Evolutionary conservation across 768 basidiomycete species (phyloP).

Genomic region (Fistulinella prunicolor): DNA sequence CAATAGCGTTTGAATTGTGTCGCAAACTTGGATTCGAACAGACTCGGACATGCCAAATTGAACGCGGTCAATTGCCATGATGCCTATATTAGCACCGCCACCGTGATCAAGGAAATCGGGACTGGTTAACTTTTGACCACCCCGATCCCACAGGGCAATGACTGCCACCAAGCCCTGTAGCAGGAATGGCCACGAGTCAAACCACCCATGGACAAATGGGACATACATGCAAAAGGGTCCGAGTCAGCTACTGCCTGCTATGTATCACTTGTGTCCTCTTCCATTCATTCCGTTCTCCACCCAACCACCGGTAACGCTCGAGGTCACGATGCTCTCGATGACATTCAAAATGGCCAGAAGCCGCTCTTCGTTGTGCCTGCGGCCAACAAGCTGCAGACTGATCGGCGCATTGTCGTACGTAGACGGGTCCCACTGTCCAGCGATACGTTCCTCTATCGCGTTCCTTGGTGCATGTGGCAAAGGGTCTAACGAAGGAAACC

Average conservation of each 20-base stretch:
- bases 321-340: conserved; percentile 33
- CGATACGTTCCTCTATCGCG: conserved; percentile 34
- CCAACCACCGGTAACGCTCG: conserved; percentile 12
- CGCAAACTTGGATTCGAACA: too few relatives aligned
- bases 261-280: conserved; percentile 10
- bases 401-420: conserved; percentile 45
- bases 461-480: conserved; percentile 32
- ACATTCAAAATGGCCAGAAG: conserved; percentile 42
- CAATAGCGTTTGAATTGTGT: too few relatives aligned
- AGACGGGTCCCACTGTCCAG: conserved; percentile 39
- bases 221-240: too few relatives aligned
- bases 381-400: conserved; percentile 48
- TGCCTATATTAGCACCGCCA: not conserved
- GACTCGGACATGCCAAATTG: too few relatives aligned
- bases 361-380: conserved; percentile 49
- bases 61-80: too few relatives aligned
- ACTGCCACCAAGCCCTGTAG: too few relatives aligned
- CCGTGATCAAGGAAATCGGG: too few relatives aligned
- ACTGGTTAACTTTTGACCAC: too few relatives aligned
- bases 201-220: too few relatives aligned
- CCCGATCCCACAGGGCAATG: too few relatives aligned
- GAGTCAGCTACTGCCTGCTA: too few relatives aligned
- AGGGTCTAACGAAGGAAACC: conserved; percentile 5
- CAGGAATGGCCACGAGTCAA: too few relatives aligned
- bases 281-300: conserved; percentile 4